Base-by-base conservation (phyloP, 768 basidiomycete genomes). In the Lentinula guzmanii region DNA sequence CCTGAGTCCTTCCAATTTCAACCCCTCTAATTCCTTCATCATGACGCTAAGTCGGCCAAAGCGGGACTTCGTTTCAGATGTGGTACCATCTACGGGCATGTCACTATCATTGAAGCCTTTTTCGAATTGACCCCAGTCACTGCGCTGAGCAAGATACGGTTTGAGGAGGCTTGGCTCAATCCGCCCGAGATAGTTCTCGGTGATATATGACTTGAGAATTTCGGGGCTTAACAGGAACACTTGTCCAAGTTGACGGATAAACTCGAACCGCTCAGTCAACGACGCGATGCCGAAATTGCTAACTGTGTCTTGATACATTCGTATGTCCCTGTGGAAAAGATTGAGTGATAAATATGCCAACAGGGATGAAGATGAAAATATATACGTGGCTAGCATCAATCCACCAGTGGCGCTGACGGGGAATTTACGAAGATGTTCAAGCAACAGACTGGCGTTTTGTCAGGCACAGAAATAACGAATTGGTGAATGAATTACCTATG, bases 371-470 rank as follows among this genome's bases (percentile, higher is more conserved):
- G 5, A 21, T 45, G 9, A 51, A 45, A 53, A 45, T 5, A 77
- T 86, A 63, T 65, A 95, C 95, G 98, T 99, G 24, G 97, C 96
- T 43, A 99, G 87, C 93, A 98, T 96, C 56, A 99, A 77, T 15
- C 96, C 97, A 45, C 97, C 97, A 1, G 95, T 94, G 0, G 95
- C 95, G 66, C 90, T 97, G 58, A 99, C 95, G 2, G 94, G 92
- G 76, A 98, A 98, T 74, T 93, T 98, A 69, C 91, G 90, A 60
- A 97, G 79, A 70, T 99, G 97, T 43, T 98, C 97, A 53, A 99
- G 81, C 5, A 99, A 82, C 11, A 95, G 80, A 62, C 96, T 97
- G 46, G 46, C 52, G 65, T 41, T 28, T 21, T 5, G n/a, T 56
- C 13, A 41, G 37, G 28, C 63, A 54, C 24, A 18, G 45, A 24